A percentile compares a stretch with the other conserved stretches of the same genome.
Conservation (phyloP, 768 basidiomycete genomes). For the Boletus speciosus region DNA sequence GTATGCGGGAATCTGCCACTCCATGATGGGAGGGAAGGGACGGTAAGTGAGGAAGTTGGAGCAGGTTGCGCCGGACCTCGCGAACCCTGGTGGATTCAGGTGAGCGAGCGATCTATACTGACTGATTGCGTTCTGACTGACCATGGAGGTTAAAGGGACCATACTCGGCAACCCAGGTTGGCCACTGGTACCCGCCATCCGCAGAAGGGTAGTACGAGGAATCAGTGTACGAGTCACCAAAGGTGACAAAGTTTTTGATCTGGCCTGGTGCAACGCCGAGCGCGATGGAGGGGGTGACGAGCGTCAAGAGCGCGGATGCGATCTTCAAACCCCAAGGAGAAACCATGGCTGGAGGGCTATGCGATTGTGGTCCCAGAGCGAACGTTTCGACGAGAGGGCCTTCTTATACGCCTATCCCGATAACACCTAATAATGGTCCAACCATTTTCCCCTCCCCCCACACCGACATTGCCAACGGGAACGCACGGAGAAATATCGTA, state of each 20-base stretch:
- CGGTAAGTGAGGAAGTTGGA: conserved; percentile 58
- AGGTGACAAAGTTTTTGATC: conserved; percentile 63
- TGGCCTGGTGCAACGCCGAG: conserved; percentile 37
- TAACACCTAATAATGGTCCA: background rate
- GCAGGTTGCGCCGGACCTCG: conserved; percentile 61
- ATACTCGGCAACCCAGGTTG: conserved; percentile 55
- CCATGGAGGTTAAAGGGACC: conserved; percentile 51
- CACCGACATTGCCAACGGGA: background rate
- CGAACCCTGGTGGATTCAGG: conserved; percentile 34
- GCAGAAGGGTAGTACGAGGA: conserved; percentile 34
- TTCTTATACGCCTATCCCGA: background rate
- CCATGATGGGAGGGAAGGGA: conserved; percentile 57
- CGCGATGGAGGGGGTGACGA: conserved; percentile 6
- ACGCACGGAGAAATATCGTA: background rate
- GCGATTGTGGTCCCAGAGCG: background rate
- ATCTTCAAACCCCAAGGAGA: background rate
- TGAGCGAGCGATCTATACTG: background rate
- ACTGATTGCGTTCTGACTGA: background rate
- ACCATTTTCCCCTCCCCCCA: background rate
- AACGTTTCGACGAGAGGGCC: background rate
- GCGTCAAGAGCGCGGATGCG: conserved; percentile 7
- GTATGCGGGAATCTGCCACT: conserved; percentile 45
- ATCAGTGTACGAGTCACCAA: conserved; percentile 67
- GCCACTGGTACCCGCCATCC: conserved; percentile 53
- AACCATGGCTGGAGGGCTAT: background rate